Evolutionary conservation across 176 grass and related monocot genomes (phyloP).

Genomic region (Oryza rufipogon): DNA sequence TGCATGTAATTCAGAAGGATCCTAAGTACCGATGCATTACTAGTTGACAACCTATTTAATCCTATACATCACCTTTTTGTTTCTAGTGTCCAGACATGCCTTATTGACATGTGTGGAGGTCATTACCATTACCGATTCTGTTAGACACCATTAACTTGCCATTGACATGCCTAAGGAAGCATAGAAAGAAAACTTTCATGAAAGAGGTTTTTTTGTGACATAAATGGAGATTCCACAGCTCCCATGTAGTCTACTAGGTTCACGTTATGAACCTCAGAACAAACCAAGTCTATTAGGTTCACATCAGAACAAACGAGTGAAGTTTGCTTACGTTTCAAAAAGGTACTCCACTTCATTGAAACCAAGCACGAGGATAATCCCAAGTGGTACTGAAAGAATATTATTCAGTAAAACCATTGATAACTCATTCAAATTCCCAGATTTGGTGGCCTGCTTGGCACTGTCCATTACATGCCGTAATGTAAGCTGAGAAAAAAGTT

Average conservation of each 20-base stretch:
- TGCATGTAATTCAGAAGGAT: not conserved
- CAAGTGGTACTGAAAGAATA: constrained; percentile 80
- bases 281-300: not conserved
- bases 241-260: not conserved
- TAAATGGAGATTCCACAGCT: constrained; percentile 9
- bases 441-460: constrained; percentile 87
- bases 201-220: not conserved
- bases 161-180: constrained; percentile 1
- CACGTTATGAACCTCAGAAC: not conserved
- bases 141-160: not conserved
- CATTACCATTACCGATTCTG: constrained; percentile 9
- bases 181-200: not conserved
- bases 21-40: not conserved
- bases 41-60: not conserved
- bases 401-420: constrained; percentile 98
- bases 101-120: not conserved
- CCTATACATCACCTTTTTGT: not conserved
- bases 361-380: constrained; percentile 74
- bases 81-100: not conserved
- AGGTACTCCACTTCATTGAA: constrained; percentile 91
- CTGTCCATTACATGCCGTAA: constrained; percentile 93
- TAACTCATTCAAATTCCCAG: constrained; percentile 94
- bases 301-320: not conserved
- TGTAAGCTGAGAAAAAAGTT: constrained; percentile 71
- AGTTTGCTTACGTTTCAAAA: constrained; percentile 72